Conservation (phyloP, 345 rosid species). For the Acer saccharum region DNA sequence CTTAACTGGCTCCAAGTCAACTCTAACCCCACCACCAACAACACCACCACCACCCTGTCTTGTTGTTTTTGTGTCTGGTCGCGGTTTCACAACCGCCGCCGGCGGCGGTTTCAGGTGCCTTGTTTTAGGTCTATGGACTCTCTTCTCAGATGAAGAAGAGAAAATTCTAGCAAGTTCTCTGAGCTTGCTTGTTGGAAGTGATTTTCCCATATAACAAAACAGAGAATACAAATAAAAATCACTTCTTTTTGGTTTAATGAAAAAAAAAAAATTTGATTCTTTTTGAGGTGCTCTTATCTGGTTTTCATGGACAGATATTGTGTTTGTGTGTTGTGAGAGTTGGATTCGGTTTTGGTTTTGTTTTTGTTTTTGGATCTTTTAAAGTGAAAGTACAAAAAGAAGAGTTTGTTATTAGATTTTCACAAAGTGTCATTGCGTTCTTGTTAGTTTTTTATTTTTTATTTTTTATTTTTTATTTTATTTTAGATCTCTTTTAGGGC, state of each 20-base stretch:
- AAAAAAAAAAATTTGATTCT: neutral
- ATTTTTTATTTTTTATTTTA: too few species aligned
- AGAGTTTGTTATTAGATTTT: neutral
- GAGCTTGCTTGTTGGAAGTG: slow-evolving; percentile 41
- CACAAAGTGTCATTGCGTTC: neutral
- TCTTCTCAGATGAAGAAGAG: slow-evolving; percentile 36
- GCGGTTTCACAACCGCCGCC: neutral
- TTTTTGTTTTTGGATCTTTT: neutral
- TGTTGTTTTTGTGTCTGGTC: slow-evolving; percentile 5
- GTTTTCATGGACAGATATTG: slow-evolving; percentile 21
- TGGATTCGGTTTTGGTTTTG: neutral
- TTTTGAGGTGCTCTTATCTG: slow-evolving; percentile 9
- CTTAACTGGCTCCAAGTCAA: slow-evolving; percentile 36
- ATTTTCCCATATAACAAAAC: slow-evolving; percentile 58
- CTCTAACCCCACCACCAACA: slow-evolving; percentile 21
- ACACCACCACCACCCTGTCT: slow-evolving; percentile 18
- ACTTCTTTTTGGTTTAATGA: neutral
- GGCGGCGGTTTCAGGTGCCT: slow-evolving; percentile 30
- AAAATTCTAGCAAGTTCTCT: slow-evolving; percentile 44
- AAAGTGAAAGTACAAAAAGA: neutral
- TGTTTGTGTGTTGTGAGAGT: neutral
- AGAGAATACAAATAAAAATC: neutral
- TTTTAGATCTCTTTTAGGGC: neutral
- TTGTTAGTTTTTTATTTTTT: neutral
- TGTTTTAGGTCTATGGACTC: slow-evolving; percentile 29